Conservation (phyloP, 2,329 filamentous ascomycete genomes). For the Ophiostoma australiae region DNA sequence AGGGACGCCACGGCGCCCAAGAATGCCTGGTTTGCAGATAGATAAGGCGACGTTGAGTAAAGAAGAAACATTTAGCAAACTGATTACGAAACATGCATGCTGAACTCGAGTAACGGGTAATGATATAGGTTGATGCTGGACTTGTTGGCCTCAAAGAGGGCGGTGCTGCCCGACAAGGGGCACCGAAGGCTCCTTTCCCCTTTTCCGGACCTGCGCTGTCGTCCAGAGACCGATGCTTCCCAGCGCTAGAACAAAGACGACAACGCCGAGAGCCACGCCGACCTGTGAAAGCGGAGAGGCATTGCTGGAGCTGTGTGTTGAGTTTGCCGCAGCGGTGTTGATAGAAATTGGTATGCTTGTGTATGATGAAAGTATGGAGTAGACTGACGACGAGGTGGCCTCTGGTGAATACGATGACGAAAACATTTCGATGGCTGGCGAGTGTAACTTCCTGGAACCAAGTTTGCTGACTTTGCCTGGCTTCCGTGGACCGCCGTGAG, state of each 20-base stretch:
- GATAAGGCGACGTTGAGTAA: not conserved
- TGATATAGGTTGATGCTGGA: not conserved
- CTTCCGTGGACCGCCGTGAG: not conserved
- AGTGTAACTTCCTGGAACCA: not conserved
- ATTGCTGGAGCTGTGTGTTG: not conserved
- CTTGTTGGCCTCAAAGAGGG: not conserved
- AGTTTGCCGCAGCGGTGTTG: not conserved
- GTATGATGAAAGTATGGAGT: not conserved
- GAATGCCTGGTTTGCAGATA: not conserved
- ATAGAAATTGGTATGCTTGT: not conserved
- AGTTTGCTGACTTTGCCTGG: not conserved
- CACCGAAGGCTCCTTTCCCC: not conserved
- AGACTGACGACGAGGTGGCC: not conserved
- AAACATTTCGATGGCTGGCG: not conserved
- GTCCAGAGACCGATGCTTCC: constrained; percentile 25
- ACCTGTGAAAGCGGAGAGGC: constrained; percentile 7
- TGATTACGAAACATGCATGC: not conserved
- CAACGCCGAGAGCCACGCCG: constrained; percentile 23
- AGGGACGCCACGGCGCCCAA: not conserved
- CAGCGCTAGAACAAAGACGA: constrained; percentile 21
- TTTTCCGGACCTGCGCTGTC: constrained; percentile 18
- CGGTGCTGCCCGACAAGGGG: not conserved
- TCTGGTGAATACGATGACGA: not conserved
- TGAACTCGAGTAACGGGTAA: not conserved
- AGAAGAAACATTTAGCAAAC: not conserved